Evolutionary conservation across 1,284 basidiomycete species (phyloP).

Genomic region (Dichomitus squalens): DNA sequence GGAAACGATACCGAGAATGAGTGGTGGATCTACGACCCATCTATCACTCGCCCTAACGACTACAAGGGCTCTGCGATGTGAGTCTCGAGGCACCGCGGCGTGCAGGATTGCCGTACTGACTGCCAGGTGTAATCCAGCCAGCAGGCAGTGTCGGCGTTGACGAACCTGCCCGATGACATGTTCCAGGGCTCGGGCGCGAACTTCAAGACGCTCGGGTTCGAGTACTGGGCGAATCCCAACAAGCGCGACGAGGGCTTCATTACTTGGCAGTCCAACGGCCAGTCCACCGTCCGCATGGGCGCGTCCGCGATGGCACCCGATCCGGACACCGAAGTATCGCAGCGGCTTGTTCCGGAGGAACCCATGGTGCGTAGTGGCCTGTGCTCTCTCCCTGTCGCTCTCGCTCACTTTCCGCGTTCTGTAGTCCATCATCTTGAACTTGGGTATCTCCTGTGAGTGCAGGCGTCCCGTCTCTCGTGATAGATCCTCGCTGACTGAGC

Average conservation of each 20-base stretch:
- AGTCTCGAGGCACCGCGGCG: slow-evolving; percentile 6
- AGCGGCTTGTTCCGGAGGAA: slow-evolving; percentile 53
- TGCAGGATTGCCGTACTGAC: neutral
- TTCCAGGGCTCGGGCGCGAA: slow-evolving; percentile 55
- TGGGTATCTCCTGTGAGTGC: slow-evolving; percentile 43
- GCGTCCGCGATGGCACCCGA: slow-evolving; percentile 61
- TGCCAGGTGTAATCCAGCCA: slow-evolving; percentile 36
- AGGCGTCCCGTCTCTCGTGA: neutral
- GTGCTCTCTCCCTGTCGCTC: neutral
- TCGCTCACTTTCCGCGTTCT: neutral
- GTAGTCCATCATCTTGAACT: slow-evolving; percentile 43
- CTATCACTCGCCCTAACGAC: slow-evolving; percentile 33
- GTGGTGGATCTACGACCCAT: slow-evolving; percentile 46
- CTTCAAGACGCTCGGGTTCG: slow-evolving; percentile 57
- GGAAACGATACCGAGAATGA: slow-evolving; percentile 47
- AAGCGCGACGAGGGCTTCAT: slow-evolving; percentile 60
- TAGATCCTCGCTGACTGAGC: neutral
- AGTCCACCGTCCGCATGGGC: slow-evolving; percentile 52
- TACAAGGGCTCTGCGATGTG: slow-evolving; percentile 37
- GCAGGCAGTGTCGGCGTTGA: slow-evolving; percentile 58
- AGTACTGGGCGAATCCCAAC: slow-evolving; percentile 65
- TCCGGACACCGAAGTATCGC: slow-evolving; percentile 48
- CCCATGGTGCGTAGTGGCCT: slow-evolving; percentile 47
- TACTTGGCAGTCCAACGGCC: slow-evolving; percentile 64
- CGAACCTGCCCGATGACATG: slow-evolving; percentile 50